phyloP scores from a whole-genome alignment of 371 early-diverging fungal species.

The Umbelopsis sp. region DNA sequence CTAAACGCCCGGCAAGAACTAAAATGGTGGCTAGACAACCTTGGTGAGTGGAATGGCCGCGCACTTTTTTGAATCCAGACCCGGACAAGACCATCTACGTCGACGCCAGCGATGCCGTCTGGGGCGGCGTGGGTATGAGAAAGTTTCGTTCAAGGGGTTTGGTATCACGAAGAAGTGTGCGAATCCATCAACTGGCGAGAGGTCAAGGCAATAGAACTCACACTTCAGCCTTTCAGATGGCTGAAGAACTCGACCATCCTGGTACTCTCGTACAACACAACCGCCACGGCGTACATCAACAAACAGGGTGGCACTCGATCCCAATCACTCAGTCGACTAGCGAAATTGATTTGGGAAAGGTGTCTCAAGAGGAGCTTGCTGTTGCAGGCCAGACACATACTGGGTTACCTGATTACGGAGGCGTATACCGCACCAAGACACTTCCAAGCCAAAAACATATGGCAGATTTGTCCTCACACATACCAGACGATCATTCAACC shows the following conservation, averaged over 20 bases:
- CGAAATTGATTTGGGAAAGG: constrained; percentile 27
- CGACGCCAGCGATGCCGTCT: constrained; percentile 30
- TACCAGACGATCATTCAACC: not conserved
- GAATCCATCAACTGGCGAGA: constrained; percentile 30
- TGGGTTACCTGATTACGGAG: constrained; percentile 16
- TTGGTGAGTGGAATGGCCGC: constrained; percentile 23
- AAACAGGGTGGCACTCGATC: constrained; percentile 32
- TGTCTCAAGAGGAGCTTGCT: constrained; percentile 22
- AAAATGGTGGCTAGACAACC: constrained; percentile 20
- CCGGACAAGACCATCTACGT: constrained; percentile 21
- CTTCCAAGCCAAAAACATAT: not conserved
- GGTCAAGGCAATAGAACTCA: constrained; percentile 23
- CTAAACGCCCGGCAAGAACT: constrained; percentile 19
- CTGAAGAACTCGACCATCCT: constrained; percentile 22
- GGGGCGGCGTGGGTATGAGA: constrained; percentile 20
- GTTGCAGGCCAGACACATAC: constrained; percentile 30
- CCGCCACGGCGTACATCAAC: constrained; percentile 32
- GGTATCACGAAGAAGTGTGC: constrained; percentile 20
- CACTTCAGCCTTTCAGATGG: constrained; percentile 23
- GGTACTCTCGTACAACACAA: constrained; percentile 35
- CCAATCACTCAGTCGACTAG: constrained; percentile 23
- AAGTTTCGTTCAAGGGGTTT: constrained; percentile 21
- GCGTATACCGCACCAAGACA: not conserved
- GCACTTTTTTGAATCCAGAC: not conserved
- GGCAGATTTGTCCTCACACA: not conserved